Conservation (phyloP, 352 stramenopile species). For the Phytophthora vignae region DNA sequence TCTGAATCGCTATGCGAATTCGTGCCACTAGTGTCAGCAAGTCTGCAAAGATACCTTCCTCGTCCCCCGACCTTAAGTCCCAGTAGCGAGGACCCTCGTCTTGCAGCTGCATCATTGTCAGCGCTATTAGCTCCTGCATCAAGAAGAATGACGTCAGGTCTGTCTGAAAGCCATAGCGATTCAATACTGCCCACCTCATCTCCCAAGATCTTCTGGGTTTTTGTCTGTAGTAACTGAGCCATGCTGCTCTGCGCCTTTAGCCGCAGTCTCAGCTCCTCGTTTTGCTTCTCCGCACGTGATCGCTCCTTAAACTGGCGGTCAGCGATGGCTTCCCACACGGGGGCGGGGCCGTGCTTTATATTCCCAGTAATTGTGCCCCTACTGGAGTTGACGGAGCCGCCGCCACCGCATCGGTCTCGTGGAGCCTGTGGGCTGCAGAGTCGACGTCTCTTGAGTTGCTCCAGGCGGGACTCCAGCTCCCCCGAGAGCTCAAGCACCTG, state of each 20-base stretch:
- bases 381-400: background rate
- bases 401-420: background rate
- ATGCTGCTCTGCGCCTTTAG: slow-evolving; percentile 22
- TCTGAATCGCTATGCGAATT: slow-evolving; percentile 27
- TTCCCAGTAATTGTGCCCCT: background rate
- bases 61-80: slow-evolving; percentile 23
- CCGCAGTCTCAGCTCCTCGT: slow-evolving; percentile 42
- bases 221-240: slow-evolving; percentile 10
- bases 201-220: slow-evolving; percentile 15
- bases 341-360: background rate
- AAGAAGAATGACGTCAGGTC: slow-evolving; percentile 6
- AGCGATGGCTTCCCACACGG: slow-evolving; percentile 38
- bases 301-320: slow-evolving; percentile 41
- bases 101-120: slow-evolving; percentile 25
- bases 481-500: slow-evolving; percentile 37
- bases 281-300: slow-evolving; percentile 34
- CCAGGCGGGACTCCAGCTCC: slow-evolving; percentile 38
- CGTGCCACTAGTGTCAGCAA: slow-evolving; percentile 31
- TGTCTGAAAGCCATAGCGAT: too few relatives aligned
- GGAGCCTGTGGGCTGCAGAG: background rate
- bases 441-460: slow-evolving; percentile 38
- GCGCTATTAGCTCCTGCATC: slow-evolving; percentile 28
- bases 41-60: slow-evolving; percentile 36
- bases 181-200: slow-evolving; percentile 14
- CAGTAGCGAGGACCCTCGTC: slow-evolving; percentile 18